Base-by-base conservation (phyloP, 805 yeast genomes). In the Wickerhamiella occidentalis region DNA sequence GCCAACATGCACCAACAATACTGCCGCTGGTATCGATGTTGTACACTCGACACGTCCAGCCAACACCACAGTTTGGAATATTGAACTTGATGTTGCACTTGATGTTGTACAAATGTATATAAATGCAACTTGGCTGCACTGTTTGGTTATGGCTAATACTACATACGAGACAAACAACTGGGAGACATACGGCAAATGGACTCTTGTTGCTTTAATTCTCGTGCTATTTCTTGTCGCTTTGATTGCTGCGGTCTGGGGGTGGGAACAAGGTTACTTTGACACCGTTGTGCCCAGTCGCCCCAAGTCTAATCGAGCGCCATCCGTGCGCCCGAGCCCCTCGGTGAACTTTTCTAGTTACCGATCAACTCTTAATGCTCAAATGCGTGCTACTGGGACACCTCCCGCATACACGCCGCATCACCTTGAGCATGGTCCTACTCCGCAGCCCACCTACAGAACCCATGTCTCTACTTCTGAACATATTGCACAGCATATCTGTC, bases 181-280 rank as follows among this genome's bases (percentile, higher is more conserved):
- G 48, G 43, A 37, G 17, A 25, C 48, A 9, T 36, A 37, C 8
- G 48, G 48, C 21, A 45, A 37, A 26, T 45, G 48, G 48, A 28
- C 43, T 15, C 43, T 45, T 6, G 37, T 45, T 17, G 42, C 48
- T 6, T 28, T 45, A 7, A 29, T 36, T 21, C 25, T 45, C 19
- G 18, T 45, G 43, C 43, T 45, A 9, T 12, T 37, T n/a, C 22
- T 45, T 18, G 41, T 28, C 11, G 29, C 37, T 37, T 6, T 36
- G 8, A 26, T 45, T 17, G 42, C 41, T 37, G 26, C 37, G 13
- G 26, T 37, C 5, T 45, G 22, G 21, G n/a, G 42, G 11, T 37
- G 43, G 43, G 37, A 45, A 41, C 42, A 45, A 29, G 48, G 48
- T 3, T 45, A 45, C 36, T 45, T 45, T 45, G 48, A 45, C 17